These are phyloP conservation scores for Volutella citrinella DNA, from an alignment of 2,329 filamentous ascomycete genomes.

Conservation along the genomic window DNA sequence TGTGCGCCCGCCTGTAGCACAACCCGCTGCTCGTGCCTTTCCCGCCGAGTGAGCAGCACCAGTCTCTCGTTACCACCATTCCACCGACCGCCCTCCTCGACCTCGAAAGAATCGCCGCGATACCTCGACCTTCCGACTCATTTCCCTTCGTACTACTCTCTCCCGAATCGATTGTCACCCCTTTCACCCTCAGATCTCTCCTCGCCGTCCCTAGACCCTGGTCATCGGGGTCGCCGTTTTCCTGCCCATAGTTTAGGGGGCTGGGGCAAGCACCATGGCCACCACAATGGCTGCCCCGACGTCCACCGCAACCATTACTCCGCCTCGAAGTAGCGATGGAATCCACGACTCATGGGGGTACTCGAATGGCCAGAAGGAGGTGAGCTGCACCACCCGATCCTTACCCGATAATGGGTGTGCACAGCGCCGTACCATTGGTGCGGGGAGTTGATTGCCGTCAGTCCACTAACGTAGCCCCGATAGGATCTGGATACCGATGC, in stretches of 20 bases:
- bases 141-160: no score
- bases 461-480: constrained; percentile 13
- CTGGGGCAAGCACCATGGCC: constrained; percentile 43
- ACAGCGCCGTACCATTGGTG: no score
- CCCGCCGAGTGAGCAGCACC: no score
- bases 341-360: constrained; percentile 45
- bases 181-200: constrained; percentile 2
- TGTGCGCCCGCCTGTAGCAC: no score
- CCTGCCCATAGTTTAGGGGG: constrained; percentile 18
- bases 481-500: constrained; percentile 19
- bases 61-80: no score
- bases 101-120: no score
- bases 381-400: constrained; percentile 32
- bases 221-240: constrained; percentile 2
- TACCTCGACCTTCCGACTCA: no score
- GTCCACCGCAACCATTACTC: constrained; percentile 45
- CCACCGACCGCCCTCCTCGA: no score
- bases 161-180: no score
- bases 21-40: no score
- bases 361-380: constrained; percentile 32
- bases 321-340: constrained; percentile 48
- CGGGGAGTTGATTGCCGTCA: no score
- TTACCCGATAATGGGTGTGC: no score
- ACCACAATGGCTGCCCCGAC: constrained; percentile 50
- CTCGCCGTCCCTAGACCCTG: background rate